These are phyloP conservation scores for Sporothrix schenckii DNA, from an alignment of 2,329 filamentous ascomycete genomes.

Conservation along the genomic window DNA sequence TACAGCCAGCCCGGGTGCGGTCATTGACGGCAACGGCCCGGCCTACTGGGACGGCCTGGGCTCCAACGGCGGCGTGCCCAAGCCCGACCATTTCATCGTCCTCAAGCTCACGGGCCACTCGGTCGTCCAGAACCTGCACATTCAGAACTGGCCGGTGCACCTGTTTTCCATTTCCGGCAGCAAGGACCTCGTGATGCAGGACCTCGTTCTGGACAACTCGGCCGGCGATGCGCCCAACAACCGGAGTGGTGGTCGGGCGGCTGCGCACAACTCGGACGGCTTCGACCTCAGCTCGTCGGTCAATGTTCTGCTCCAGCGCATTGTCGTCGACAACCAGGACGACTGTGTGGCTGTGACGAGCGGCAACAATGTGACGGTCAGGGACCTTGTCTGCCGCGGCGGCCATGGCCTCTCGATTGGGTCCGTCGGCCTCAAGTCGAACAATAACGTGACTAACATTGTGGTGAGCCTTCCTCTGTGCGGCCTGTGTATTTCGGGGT, in stretches of 20 bases:
- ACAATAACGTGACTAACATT: slow-evolving; percentile 13
- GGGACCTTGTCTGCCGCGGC: not conserved
- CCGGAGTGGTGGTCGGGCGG: not conserved
- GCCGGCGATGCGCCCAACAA: not conserved
- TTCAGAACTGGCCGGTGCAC: slow-evolving; percentile 5
- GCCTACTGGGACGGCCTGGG: slow-evolving; percentile 9
- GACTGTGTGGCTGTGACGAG: slow-evolving; percentile 5
- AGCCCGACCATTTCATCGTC: slow-evolving; percentile 6
- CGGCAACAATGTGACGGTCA: slow-evolving; percentile 11
- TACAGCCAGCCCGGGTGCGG: not conserved
- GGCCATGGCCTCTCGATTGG: slow-evolving; percentile 13
- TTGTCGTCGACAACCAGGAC: slow-evolving; percentile 11
- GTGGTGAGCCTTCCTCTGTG: not conserved
- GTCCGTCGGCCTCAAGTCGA: slow-evolving; percentile 6
- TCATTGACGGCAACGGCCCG: slow-evolving; percentile 14
- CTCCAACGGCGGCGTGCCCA: not conserved
- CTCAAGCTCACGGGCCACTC: not conserved
- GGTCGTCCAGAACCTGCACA: not conserved
- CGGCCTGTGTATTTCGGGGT: too few relatives aligned
- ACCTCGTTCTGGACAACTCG: not conserved
- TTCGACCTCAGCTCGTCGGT: not conserved
- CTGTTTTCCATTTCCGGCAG: not conserved
- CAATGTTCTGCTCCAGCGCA: not conserved
- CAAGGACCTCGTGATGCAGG: not conserved
- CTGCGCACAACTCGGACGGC: slow-evolving; percentile 7